Evolutionary conservation across 2,329 filamentous ascomycete species (phyloP).

Genomic region (Neocatenulostroma microsporum): DNA sequence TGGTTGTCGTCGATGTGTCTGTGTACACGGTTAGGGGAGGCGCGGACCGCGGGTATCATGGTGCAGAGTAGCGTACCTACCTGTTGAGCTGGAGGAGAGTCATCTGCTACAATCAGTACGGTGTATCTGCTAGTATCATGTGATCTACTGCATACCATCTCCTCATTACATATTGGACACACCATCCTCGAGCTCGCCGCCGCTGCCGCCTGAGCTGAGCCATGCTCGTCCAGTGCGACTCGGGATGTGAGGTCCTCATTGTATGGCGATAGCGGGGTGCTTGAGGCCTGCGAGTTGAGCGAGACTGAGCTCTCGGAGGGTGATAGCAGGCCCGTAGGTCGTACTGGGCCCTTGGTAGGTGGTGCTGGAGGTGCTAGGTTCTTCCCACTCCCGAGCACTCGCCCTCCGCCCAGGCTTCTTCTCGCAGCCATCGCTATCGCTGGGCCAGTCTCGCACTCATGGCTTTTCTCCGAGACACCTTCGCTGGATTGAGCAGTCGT

Average conservation of each 20-base stretch:
- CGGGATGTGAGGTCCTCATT: constrained; percentile 73
- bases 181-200: constrained; percentile 62
- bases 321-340: constrained; percentile 47
- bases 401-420: constrained; percentile 78
- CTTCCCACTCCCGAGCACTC: constrained; percentile 80
- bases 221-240: constrained; percentile 61
- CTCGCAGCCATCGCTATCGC: constrained; percentile 63
- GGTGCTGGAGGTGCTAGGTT: constrained; percentile 61
- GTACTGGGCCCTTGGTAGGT: constrained; percentile 17
- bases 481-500: background rate
- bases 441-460: too few relatives aligned
- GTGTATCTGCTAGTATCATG: background rate
- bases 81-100: constrained; percentile 88
- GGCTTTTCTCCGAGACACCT: background rate
- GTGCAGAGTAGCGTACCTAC: constrained; percentile 32
- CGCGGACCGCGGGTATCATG: constrained; percentile 11
- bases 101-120: constrained; percentile 50
- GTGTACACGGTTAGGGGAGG: constrained; percentile 15
- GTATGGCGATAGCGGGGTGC: constrained; percentile 61
- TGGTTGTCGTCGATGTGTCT: constrained; percentile 82
- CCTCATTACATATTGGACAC: constrained; percentile 96
- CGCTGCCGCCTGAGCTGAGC: constrained; percentile 47
- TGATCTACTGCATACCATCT: constrained; percentile 63
- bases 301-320: constrained; percentile 68
- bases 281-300: constrained; percentile 66